phyloP scores from a whole-genome alignment of 345 rosid species.

The Clarkia xantiana region DNA sequence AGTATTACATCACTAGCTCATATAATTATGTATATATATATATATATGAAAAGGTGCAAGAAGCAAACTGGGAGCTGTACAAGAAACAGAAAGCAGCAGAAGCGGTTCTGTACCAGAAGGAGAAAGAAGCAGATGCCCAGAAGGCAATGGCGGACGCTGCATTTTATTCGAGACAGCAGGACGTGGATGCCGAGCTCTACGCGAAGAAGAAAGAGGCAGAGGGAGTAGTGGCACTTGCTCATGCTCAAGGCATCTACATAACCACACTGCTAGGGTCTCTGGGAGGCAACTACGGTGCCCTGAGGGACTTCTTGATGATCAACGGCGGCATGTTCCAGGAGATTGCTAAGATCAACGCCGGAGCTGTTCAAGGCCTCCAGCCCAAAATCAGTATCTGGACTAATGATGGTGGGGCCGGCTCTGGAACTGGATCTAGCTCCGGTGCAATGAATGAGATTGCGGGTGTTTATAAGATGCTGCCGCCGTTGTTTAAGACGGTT shows the following conservation, averaged over 20 bases:
- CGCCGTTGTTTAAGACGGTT: constrained; percentile 61
- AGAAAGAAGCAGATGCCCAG: constrained; percentile 51
- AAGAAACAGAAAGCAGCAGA: constrained; percentile 45
- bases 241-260: constrained; percentile 49
- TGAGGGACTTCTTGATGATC: constrained; percentile 55
- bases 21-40: no score
- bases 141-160: constrained; percentile 52
- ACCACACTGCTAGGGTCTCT: constrained; percentile 37
- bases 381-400: constrained; percentile 71
- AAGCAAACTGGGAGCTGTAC: constrained; percentile 13
- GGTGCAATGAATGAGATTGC: constrained; percentile 32
- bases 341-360: constrained; percentile 43
- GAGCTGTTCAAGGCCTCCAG: constrained; percentile 41
- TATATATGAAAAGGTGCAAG: no score
- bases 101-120: constrained; percentile 36
- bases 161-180: constrained; percentile 18
- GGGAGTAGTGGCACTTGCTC: constrained; percentile 36
- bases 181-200: constrained; percentile 24
- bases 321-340: constrained; percentile 34
- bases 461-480: constrained; percentile 52
- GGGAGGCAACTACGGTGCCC: constrained; percentile 35
- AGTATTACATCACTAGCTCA: no score
- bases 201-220: constrained; percentile 58
- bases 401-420: constrained; percentile 13
- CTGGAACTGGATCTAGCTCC: not conserved